Percentiles rank a stretch among this genome's conserved stretches.
phyloP scores from a whole-genome alignment of 129 eudicot genomes.

The Apium graveolens region DNA sequence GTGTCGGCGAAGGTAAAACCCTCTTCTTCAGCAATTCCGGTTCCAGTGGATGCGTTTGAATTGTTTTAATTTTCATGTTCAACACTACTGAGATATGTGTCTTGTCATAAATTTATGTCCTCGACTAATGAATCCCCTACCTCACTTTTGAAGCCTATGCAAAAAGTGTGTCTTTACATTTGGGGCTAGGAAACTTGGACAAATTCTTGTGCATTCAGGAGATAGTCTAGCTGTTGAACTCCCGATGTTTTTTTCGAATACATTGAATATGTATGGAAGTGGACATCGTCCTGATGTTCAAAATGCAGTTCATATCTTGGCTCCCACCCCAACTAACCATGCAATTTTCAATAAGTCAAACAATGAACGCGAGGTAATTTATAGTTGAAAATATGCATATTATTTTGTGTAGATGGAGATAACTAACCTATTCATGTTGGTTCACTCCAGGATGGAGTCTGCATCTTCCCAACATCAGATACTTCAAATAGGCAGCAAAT shows the following conservation, averaged over 20 bases:
- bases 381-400: too few species aligned
- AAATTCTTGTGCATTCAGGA: constrained; percentile 48
- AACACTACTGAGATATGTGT: neutral
- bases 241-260: constrained; percentile 54
- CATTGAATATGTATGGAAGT: constrained; percentile 55
- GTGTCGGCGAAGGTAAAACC: constrained; percentile 73
- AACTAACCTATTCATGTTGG: too few species aligned
- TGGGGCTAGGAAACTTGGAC: constrained; percentile 77
- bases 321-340: too few species aligned
- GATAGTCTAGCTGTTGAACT: constrained; percentile 49
- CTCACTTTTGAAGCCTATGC: too few species aligned
- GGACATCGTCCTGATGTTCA: constrained; percentile 64
- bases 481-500: too few species aligned
- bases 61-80: neutral
- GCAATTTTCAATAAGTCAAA: too few species aligned
- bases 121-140: too few species aligned
- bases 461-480: too few species aligned
- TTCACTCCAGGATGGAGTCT: too few species aligned
- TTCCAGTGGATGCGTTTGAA: neutral
- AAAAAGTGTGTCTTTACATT: constrained; percentile 59
- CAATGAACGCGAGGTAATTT: too few species aligned
- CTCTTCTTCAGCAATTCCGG: neutral
- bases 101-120: too few species aligned
- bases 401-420: too few species aligned
- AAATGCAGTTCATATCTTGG: constrained; percentile 17